These are phyloP conservation scores for Populus nigra DNA, from an alignment of 345 rosid species.

Conservation along the genomic window DNA sequence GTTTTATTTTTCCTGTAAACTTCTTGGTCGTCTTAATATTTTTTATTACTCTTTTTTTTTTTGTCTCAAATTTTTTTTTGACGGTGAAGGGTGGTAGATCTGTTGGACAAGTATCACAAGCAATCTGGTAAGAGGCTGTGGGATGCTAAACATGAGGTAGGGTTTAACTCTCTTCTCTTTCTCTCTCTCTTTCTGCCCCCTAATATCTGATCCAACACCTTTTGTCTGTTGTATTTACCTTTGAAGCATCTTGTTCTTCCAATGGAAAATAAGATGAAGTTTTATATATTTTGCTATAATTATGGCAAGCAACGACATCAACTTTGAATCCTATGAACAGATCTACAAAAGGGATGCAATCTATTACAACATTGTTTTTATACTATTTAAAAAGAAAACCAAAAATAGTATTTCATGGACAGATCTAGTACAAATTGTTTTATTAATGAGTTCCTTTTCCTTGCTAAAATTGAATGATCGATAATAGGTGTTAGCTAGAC, in stretches of 20 bases:
- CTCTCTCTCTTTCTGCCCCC: not conserved
- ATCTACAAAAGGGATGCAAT: constrained; percentile 49
- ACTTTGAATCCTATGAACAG: constrained; percentile 47
- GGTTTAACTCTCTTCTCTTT: constrained; percentile 3
- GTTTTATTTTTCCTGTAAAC: not conserved
- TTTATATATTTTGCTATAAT: constrained; percentile 35
- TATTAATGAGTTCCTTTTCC: constrained; percentile 23
- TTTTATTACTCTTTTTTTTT: not conserved
- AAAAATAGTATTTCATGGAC: constrained; percentile 28
- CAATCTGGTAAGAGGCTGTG: constrained; percentile 75
- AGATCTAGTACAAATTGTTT: constrained; percentile 42
- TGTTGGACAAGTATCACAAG: constrained; percentile 76
- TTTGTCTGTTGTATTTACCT: constrained; percentile 10
- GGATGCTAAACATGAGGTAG: constrained; percentile 98
- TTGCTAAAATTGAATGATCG: constrained; percentile 20
- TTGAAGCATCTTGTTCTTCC: constrained; percentile 8
- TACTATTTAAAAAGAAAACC: constrained; percentile 12
- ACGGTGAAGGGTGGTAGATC: constrained; percentile 54
- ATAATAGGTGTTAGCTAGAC: not conserved
- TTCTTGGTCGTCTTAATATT: not conserved
- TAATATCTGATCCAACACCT: not conserved
- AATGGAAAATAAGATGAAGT: constrained; percentile 17
- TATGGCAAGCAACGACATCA: constrained; percentile 42
- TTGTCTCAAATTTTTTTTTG: not conserved
- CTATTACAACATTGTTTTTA: constrained; percentile 13